Conservation (phyloP, 1,284 basidiomycete genomes). For the Sutorius eximius region DNA sequence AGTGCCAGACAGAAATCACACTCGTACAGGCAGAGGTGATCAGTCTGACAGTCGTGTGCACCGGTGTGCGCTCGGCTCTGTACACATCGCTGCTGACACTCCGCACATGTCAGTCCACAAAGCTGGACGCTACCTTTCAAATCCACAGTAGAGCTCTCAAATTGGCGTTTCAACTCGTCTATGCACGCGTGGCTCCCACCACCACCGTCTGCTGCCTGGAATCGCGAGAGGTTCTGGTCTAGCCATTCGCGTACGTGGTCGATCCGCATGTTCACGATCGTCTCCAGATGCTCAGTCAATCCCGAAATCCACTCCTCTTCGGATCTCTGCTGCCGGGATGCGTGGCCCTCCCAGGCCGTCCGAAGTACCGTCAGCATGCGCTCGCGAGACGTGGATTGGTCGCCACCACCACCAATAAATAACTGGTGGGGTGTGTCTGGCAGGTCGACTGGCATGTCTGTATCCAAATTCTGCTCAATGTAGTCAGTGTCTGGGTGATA, state of each 20-base stretch:
- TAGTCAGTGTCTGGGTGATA: not conserved
- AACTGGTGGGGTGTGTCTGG: conserved; percentile 40
- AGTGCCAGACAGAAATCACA: conserved; percentile 48
- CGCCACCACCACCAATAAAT: conserved; percentile 32
- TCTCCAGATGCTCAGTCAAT: conserved; percentile 40
- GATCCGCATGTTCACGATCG: conserved; percentile 42
- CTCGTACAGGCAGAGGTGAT: conserved; percentile 43
- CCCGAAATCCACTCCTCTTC: conserved; percentile 45
- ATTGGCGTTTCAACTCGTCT: conserved; percentile 45
- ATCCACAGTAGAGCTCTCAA: conserved; percentile 44
- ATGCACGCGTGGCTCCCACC: conserved; percentile 41
- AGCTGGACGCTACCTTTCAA: conserved; percentile 47
- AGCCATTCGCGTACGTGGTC: conserved; percentile 53
- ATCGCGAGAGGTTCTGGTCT: conserved; percentile 46
- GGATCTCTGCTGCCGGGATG: conserved; percentile 29
- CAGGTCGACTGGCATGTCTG: conserved; percentile 38
- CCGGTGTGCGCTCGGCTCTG: conserved; percentile 45
- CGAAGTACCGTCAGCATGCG: conserved; percentile 31
- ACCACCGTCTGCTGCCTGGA: conserved; percentile 31
- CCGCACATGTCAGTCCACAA: conserved; percentile 46
- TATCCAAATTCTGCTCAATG: conserved; percentile 48
- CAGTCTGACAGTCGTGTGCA: conserved; percentile 49
- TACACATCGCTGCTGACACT: conserved; percentile 51
- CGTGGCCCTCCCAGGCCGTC: conserved; percentile 35
- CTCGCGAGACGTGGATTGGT: conserved; percentile 34